Conservation (phyloP, 345 rosid species). For the Odontarrhena argentea region DNA sequence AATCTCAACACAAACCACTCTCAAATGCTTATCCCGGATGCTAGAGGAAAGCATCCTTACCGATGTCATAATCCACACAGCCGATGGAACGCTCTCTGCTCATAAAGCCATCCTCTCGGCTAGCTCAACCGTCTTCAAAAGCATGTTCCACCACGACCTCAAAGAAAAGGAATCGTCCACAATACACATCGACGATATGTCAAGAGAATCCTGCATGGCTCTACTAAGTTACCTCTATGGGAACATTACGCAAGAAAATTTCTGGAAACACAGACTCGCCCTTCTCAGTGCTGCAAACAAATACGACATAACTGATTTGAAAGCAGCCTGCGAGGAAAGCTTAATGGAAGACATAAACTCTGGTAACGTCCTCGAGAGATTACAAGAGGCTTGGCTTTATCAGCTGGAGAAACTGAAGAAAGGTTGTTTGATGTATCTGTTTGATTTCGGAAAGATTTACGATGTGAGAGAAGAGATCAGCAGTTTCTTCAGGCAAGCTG, state of each 20-base stretch:
- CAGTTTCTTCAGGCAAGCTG: conserved; percentile 77
- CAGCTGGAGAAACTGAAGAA: conserved; percentile 80
- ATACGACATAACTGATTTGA: conserved; percentile 69
- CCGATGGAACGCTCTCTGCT: conserved; percentile 75
- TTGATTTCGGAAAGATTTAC: conserved; percentile 87
- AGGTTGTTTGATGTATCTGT: conserved; percentile 79
- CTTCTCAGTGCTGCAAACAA: conserved; percentile 85
- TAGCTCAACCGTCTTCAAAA: conserved; percentile 84
- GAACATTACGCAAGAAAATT: conserved; percentile 72
- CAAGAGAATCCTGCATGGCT: conserved; percentile 75
- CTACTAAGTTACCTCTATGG: conserved; percentile 86
- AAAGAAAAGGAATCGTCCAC: conserved; percentile 88
- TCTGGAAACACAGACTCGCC: conserved; percentile 85
- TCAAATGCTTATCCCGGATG: conserved; percentile 81
- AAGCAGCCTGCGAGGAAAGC: conserved; percentile 86
- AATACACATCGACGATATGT: conserved; percentile 82
- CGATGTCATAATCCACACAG: conserved; percentile 73
- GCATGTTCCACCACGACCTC: conserved; percentile 91
- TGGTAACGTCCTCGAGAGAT: conserved; percentile 77
- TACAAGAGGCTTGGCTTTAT: conserved; percentile 93
- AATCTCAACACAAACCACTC: conserved; percentile 61
- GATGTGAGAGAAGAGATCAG: conserved; percentile 79
- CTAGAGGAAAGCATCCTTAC: conserved; percentile 74
- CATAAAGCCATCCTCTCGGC: conserved; percentile 87
- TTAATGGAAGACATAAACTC: conserved; percentile 87